These are phyloP conservation scores for Crithidia expoeki DNA, from an alignment of 208 protist species.

Conservation along the genomic window DNA sequence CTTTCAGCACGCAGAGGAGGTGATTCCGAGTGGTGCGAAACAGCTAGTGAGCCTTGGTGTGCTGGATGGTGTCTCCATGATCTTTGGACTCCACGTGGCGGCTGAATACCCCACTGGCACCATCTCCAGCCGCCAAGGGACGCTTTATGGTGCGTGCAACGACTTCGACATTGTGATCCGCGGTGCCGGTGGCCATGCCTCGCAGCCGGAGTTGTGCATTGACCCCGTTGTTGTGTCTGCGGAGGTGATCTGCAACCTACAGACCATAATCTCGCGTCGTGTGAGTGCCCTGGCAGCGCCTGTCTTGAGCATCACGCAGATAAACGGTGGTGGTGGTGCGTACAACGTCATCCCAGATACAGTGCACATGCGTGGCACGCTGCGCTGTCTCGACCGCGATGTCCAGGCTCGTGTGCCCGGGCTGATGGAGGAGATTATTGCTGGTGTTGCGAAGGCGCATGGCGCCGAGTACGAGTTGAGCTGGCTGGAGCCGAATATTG, in stretches of 20 bases:
- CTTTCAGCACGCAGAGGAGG: conserved; percentile 82
- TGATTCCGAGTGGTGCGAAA: conserved; percentile 60
- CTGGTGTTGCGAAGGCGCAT: conserved; percentile 56
- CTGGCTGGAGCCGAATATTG: conserved; percentile 83
- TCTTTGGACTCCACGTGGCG: conserved; percentile 61
- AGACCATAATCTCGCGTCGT: conserved; percentile 69
- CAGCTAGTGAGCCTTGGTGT: conserved; percentile 54
- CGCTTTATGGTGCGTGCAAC: conserved; percentile 58
- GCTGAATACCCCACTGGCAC: conserved; percentile 29
- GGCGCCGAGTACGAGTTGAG: conserved; percentile 49
- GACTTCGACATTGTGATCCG: conserved; percentile 75
- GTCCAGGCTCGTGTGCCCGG: conserved; percentile 16
- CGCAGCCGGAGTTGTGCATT: conserved; percentile 66
- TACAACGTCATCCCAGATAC: conserved; percentile 80
- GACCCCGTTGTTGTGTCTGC: conserved; percentile 71
- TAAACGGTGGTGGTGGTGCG: conserved; percentile 55
- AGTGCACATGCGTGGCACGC: conserved; percentile 66
- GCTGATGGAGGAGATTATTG: not conserved
- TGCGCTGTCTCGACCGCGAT: conserved; percentile 57
- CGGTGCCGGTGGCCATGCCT: conserved; percentile 70
- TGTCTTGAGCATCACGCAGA: conserved; percentile 62
- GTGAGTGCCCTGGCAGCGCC: conserved; percentile 59
- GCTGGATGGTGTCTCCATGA: conserved; percentile 61
- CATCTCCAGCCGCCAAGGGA: conserved; percentile 34
- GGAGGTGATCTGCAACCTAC: conserved; percentile 63